Conservation (phyloP, 2,329 filamentous ascomycete species). For the Venturia oleaginea region DNA sequence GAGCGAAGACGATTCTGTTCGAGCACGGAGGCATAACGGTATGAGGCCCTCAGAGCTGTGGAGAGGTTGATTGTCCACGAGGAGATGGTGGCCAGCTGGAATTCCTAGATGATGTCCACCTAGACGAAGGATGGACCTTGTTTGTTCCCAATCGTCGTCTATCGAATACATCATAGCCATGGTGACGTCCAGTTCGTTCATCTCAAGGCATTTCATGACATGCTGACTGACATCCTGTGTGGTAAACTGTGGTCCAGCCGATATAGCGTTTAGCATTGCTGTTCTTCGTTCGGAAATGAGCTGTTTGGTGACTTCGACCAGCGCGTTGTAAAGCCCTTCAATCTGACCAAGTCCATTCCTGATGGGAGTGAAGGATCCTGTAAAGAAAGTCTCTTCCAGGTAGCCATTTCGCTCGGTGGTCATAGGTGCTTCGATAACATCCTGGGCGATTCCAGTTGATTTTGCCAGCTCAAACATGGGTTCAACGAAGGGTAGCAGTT, state of each 20-base stretch:
- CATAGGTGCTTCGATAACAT: conserved; percentile 14
- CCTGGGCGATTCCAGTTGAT: conserved; percentile 8
- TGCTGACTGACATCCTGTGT: background rate
- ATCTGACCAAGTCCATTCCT: conserved; percentile 12
- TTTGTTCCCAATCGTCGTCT: background rate
- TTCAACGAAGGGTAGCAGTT: conserved; percentile 13
- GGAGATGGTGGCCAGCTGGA: background rate
- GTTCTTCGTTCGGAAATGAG: conserved; percentile 15
- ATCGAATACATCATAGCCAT: conserved; percentile 3
- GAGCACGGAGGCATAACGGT: background rate
- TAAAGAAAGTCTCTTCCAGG: conserved; percentile 15
- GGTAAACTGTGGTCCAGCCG: background rate
- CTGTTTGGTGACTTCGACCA: conserved; percentile 15
- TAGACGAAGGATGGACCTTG: background rate
- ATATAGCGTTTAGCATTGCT: conserved; percentile 6
- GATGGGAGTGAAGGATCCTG: conserved; percentile 15
- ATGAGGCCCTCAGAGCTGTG: background rate
- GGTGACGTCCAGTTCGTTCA: conserved; percentile 1
- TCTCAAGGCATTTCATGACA: conserved; percentile 8
- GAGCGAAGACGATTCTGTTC: background rate
- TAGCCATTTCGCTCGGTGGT: conserved; percentile 14
- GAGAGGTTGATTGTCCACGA: background rate
- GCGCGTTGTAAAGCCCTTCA: conserved; percentile 15
- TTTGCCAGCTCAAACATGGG: conserved; percentile 15
- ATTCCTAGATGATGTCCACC: background rate